Percentiles rank a stretch among this genome's conserved stretches.
phyloP scores from a whole-genome alignment of 1,284 basidiomycete species.

The Apiotrichum mycotoxinovorans region DNA sequence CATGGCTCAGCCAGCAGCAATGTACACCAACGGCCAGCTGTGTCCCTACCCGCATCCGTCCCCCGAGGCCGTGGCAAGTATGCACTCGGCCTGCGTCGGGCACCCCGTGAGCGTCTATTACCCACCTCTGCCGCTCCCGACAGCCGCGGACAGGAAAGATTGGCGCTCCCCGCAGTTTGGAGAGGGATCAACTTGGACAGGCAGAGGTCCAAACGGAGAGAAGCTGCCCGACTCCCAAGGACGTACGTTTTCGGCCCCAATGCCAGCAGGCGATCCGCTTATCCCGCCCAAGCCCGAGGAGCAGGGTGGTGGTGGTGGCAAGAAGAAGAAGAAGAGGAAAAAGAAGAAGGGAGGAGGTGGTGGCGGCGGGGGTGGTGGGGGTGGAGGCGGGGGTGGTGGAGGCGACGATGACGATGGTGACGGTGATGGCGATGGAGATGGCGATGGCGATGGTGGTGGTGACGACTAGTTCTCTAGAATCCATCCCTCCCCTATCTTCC shows the following conservation, averaged over 20 bases:
- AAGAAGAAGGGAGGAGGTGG: conserved; percentile 7
- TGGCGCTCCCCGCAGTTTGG: conserved; percentile 22
- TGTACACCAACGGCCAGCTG: background rate
- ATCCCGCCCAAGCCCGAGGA: background rate
- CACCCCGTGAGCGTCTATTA: conserved; percentile 27
- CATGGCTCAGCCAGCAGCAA: background rate
- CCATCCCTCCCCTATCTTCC: too few species aligned
- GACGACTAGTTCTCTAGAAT: conserved; percentile 1
- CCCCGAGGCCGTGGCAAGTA: background rate
- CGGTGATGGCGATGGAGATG: conserved; percentile 11
- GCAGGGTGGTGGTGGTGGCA: background rate
- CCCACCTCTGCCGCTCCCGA: conserved; percentile 32
- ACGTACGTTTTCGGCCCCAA: conserved; percentile 29
- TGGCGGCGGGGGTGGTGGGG: conserved; percentile 3
- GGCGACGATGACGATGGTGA: conserved; percentile 3
- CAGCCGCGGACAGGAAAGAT: conserved; percentile 12
- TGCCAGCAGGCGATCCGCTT: conserved; percentile 22
- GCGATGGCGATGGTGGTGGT: conserved; percentile 6
- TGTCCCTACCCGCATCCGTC: background rate
- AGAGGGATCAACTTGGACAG: conserved; percentile 35
- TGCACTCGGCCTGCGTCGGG: background rate
- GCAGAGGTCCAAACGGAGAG: conserved; percentile 33
- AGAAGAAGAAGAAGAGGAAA: conserved; percentile 11
- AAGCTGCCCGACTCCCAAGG: conserved; percentile 25
- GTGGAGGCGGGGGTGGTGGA: background rate